Percentiles rank a stretch among this genome's conserved stretches.
phyloP scores from a whole-genome alignment of 345 rosid species.

The Combretum micranthum region DNA sequence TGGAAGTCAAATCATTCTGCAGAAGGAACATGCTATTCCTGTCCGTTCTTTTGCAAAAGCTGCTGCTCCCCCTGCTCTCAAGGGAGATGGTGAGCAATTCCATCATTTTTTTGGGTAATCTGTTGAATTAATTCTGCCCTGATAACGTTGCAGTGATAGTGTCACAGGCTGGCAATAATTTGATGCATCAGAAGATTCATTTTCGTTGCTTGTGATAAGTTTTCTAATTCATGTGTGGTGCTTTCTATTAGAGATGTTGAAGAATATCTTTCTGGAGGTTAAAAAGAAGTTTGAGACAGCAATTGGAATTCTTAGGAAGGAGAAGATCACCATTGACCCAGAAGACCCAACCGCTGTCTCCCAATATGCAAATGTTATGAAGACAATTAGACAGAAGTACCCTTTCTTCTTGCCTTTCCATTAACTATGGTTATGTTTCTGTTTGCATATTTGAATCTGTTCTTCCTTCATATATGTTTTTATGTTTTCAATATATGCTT shows the following conservation, averaged over 20 bases:
- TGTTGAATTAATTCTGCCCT: not conserved
- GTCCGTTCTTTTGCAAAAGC: constrained; percentile 70
- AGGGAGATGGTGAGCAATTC: constrained; percentile 73
- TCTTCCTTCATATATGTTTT: not conserved
- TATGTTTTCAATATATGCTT: too few relatives aligned
- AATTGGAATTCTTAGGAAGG: constrained; percentile 69
- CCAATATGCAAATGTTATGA: constrained; percentile 85
- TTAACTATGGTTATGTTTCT: not conserved
- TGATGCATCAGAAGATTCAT: not conserved
- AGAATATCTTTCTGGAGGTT: constrained; percentile 77
- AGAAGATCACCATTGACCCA: constrained; percentile 86
- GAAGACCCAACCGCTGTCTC: constrained; percentile 83
- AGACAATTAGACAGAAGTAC: constrained; percentile 87
- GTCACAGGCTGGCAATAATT: not conserved
- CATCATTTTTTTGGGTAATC: not conserved
- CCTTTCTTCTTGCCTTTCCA: constrained; percentile 6
- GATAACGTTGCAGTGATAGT: not conserved
- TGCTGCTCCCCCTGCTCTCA: constrained; percentile 57
- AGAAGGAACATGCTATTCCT: constrained; percentile 41
- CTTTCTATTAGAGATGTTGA: constrained; percentile 64
- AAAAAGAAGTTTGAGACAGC: constrained; percentile 82
- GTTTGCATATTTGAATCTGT: not conserved
- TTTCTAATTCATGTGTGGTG: too few relatives aligned
- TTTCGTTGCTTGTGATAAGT: too few relatives aligned
- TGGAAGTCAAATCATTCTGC: constrained; percentile 36